These are phyloP conservation scores for Fusarium udum DNA, from an alignment of 2,329 filamentous ascomycete genomes.

Conservation along the genomic window DNA sequence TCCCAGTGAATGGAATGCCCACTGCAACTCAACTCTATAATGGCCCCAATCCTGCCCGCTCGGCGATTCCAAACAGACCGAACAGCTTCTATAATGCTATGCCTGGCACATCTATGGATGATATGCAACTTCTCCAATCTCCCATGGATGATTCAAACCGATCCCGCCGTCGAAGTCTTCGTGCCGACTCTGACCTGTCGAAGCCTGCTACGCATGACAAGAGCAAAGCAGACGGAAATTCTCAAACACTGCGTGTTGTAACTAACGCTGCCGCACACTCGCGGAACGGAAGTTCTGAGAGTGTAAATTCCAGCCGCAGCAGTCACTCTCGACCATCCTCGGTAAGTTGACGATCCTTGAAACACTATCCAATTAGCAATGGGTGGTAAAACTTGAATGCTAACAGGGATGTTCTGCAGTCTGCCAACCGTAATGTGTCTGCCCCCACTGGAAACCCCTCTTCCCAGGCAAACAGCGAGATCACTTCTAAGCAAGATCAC, in stretches of 20 bases:
- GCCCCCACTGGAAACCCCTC: constrained; percentile 64
- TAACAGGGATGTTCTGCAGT: constrained; percentile 63
- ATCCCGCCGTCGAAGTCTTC: constrained; percentile 84
- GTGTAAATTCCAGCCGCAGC: constrained; percentile 67
- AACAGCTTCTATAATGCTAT: constrained; percentile 61
- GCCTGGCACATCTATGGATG: constrained; percentile 69
- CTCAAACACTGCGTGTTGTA: constrained; percentile 53
- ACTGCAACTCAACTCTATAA: constrained; percentile 46
- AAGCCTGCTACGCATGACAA: constrained; percentile 36
- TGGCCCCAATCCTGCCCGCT: constrained; percentile 42
- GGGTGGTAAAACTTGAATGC: constrained; percentile 50
- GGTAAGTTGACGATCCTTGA: constrained; percentile 61
- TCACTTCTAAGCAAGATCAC: constrained; percentile 61
- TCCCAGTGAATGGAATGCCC: constrained; percentile 42
- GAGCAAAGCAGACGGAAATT: constrained; percentile 50
- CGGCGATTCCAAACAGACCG: constrained; percentile 57
- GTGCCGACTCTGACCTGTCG: constrained; percentile 56
- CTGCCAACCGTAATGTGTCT: constrained; percentile 67
- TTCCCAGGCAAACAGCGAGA: constrained; percentile 58
- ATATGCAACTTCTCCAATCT: constrained; percentile 69
- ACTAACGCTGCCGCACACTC: constrained; percentile 44
- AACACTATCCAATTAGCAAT: constrained; percentile 57
- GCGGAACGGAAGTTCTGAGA: constrained; percentile 71
- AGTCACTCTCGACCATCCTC: constrained; percentile 70
- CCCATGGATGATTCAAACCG: constrained; percentile 76